These are phyloP conservation scores for Psilocybe tampanensis DNA, from an alignment of 768 basidiomycete genomes.

Conservation along the genomic window DNA sequence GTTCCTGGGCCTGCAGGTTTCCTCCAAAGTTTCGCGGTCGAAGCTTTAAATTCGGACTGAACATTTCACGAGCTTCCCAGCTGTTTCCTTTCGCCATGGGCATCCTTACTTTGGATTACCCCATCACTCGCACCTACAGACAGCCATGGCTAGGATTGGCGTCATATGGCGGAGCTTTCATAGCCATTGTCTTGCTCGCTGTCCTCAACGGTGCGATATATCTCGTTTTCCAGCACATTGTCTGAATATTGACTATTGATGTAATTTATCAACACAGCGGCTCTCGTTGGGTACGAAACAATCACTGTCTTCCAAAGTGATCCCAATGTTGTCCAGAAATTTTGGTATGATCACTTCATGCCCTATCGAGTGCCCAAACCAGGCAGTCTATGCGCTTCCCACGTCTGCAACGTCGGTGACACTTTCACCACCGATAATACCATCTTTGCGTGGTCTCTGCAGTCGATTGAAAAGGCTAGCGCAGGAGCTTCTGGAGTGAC, in stretches of 20 bases:
- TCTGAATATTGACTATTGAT: too few species aligned
- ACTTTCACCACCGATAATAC: slow-evolving; percentile 23
- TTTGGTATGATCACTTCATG: slow-evolving; percentile 21
- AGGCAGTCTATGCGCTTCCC: slow-evolving; percentile 17
- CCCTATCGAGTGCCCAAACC: slow-evolving; percentile 4
- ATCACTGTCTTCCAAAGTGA: slow-evolving; percentile 19
- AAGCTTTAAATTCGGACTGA: too few species aligned
- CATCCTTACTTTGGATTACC: slow-evolving; percentile 10
- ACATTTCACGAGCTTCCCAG: too few species aligned
- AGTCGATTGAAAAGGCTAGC: slow-evolving; percentile 13
- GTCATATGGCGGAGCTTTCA: slow-evolving; percentile 9
- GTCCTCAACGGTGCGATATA: slow-evolving; percentile 18
- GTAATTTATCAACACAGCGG: too few species aligned
- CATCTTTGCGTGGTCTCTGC: slow-evolving; percentile 21
- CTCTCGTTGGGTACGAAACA: slow-evolving; percentile 25
- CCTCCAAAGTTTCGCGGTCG: too few species aligned
- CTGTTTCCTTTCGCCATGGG: too few species aligned
- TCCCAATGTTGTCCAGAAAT: slow-evolving; percentile 18
- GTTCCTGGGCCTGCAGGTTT: too few species aligned
- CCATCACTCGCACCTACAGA: slow-evolving; percentile 14
- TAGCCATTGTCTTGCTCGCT: slow-evolving; percentile 14
- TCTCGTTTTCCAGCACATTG: background rate
- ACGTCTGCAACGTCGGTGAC: slow-evolving; percentile 23
- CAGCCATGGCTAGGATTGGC: slow-evolving; percentile 3
- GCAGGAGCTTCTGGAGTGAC: slow-evolving; percentile 18